Evolutionary conservation across 257 asterid genomes (phyloP), one percentile per base, ranked within the genome.

Genomic region (Lithospermum erythrorhizon): DNA sequence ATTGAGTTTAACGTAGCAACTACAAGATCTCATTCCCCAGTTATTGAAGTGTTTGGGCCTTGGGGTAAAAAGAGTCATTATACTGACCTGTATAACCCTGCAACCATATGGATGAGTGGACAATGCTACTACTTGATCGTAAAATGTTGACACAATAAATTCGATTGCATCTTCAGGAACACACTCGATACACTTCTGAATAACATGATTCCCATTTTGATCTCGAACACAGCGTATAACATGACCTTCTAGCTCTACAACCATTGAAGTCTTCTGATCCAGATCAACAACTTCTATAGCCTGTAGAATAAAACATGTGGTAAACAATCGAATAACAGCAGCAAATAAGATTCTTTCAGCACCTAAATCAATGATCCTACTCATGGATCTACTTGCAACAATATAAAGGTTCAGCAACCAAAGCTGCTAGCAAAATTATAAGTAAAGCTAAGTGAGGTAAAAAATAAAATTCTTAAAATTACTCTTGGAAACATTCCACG

Each of bases 71-170:
- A 1, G 8, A 51, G 19, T 0, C 9, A 16, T 19, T 53, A 21
- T 21, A 53, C 51, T 61, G 64, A 88, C 96, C 95, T 85, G 94
- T 79, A 88, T 83, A 48, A 88, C 95, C 53, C 95, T 85, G 71
- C 96, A 88, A 47, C 96, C 96, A 72, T 85, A 88, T 16, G 96
- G 93, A 77, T 85, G 95, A 53, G 88, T 81, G 30, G 96, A 85
- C 71, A 88, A 60, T 9, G 85, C 75, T 60, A 83, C 87, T 47
- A 83, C 88, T 65, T 88, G 95, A 54, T 78, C 79, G 48, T 70
- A 80, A 67, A 88, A 85, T 22, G 85, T 75, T 18, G 82, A 64
- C 41, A 85, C 71, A n/a, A 88, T 73, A 69, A 85, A 86, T 58
- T 83, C 83, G 71, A 85, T 85, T 59, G 72, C 68, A 13, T 67